These are phyloP conservation scores for Boletus tylopilopsis DNA, from an alignment of 768 basidiomycete species.

Conservation along the genomic window DNA sequence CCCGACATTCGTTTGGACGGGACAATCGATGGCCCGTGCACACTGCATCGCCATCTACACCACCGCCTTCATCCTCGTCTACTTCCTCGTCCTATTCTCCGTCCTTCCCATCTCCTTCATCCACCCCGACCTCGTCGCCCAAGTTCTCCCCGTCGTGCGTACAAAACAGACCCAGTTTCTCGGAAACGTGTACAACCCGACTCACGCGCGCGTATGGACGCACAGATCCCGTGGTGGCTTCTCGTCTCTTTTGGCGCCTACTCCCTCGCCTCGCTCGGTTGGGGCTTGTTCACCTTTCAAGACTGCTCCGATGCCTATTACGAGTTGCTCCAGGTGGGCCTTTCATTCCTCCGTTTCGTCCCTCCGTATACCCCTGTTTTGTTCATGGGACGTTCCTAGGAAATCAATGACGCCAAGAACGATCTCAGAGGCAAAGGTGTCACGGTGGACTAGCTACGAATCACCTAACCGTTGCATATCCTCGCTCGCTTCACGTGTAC, in stretches of 20 bases:
- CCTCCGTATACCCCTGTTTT: not conserved
- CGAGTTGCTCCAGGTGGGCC: conserved; percentile 53
- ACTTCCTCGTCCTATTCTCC: conserved; percentile 28
- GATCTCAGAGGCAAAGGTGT: conserved; percentile 59
- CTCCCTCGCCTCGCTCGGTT: conserved; percentile 71
- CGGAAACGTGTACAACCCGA: not conserved
- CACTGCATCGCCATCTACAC: conserved; percentile 48
- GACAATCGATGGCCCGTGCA: conserved; percentile 54
- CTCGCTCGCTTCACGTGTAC: too few species aligned
- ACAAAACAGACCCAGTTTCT: not conserved
- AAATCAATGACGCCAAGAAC: conserved; percentile 56
- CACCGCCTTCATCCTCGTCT: conserved; percentile 42
- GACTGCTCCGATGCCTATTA: conserved; percentile 80
- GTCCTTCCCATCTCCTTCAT: conserved; percentile 16
- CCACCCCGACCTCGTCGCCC: conserved; percentile 1
- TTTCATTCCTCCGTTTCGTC: not conserved
- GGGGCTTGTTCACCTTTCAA: conserved; percentile 67
- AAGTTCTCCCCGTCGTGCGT: conserved; percentile 17
- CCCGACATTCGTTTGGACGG: not conserved
- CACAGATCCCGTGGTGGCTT: conserved; percentile 69
- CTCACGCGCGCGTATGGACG: not conserved
- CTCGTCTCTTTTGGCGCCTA: conserved; percentile 78
- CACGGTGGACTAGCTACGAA: conserved; percentile 56
- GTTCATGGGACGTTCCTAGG: conserved; percentile 33
- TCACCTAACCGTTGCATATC: too few species aligned